These are phyloP conservation scores for Pichia kudriavzevii DNA, from an alignment of 1,139 yeast species.

Conservation along the genomic window DNA sequence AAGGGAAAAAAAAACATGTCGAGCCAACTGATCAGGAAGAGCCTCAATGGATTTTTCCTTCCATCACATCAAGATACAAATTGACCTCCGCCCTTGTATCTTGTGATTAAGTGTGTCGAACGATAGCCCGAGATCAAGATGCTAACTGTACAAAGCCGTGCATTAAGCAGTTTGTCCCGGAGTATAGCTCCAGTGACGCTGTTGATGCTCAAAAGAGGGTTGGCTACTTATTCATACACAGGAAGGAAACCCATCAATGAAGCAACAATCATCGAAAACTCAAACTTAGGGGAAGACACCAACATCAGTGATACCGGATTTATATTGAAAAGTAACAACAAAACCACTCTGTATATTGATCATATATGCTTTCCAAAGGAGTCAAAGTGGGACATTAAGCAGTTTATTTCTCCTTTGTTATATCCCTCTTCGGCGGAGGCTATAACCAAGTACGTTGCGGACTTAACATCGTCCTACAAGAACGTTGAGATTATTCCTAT, in stretches of 20 bases:
- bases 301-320: conserved; percentile 52
- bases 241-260: conserved; percentile 15
- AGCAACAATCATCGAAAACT: conserved; percentile 17
- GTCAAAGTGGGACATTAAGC: conserved; percentile 27
- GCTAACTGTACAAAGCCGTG: no score
- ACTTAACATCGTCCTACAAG: conserved; percentile 18
- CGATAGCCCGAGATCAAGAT: no score
- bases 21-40: no score
- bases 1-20: no score
- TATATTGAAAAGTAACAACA: conserved; percentile 43
- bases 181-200: no score
- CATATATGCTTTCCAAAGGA: conserved; percentile 39
- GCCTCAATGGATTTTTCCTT: no score
- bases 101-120: no score
- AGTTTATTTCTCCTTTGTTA: conserved; percentile 22
- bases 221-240: conserved; percentile 3
- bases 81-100: no score
- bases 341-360: conserved; percentile 50
- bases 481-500: conserved; percentile 51
- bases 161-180: no score
- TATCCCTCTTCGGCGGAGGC: conserved; percentile 21
- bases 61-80: no score
- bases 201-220: neutral
- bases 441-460: conserved; percentile 21
- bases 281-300: conserved; percentile 36